Base-by-base conservation (phyloP, 805 yeast species). In the Torulaspora indica region DNA sequence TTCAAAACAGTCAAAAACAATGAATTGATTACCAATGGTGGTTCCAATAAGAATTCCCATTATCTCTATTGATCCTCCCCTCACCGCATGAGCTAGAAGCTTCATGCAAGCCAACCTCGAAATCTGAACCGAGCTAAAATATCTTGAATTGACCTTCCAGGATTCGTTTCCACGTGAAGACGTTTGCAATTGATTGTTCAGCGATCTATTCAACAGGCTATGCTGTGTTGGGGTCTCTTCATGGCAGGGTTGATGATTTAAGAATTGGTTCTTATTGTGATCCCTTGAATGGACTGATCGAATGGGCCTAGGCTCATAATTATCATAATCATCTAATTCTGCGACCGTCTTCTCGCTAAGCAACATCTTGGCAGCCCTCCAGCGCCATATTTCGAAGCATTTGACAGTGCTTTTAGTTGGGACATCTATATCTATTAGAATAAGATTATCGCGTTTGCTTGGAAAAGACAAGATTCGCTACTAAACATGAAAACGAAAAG, bases 1-100 rank as follows among this genome's bases (percentile, higher is more conserved):
- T 10, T 89, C 81, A 62, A 84, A 91, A 8, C 81, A 82, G 62
- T 91, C 96, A 72, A 80, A 73, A 1, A 93, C 84, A 2, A 84
- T 74, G 46, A 89, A 74, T 5, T 71, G 70, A 14, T 71, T 66
- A 5, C 70, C 71, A 10, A 76, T 68, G 8, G 85, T 75, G 53
- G 79, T 79, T 1, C 98, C 98, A 0, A 90, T 77, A 63, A 91
- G 72, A 85, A 90, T 85, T 4, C 98, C 98, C 98, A 91, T 91
- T 5, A 93, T 79, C 62, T 91, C 98, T 31, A 87, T 82, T 8
- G 83, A 69, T 0, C 95, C 95, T 4, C 97, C 97, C 1, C 81
- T 70, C 18, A 83, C 70, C 1, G 96, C 90, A 64, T 89, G 96
- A 10, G 78, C 69, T 1, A 84, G 64, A 85, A 89, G 88, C 57